Base-by-base conservation (phyloP, 495 filamentous ascomycete species). In the Hyaloscypha finlandica region DNA sequence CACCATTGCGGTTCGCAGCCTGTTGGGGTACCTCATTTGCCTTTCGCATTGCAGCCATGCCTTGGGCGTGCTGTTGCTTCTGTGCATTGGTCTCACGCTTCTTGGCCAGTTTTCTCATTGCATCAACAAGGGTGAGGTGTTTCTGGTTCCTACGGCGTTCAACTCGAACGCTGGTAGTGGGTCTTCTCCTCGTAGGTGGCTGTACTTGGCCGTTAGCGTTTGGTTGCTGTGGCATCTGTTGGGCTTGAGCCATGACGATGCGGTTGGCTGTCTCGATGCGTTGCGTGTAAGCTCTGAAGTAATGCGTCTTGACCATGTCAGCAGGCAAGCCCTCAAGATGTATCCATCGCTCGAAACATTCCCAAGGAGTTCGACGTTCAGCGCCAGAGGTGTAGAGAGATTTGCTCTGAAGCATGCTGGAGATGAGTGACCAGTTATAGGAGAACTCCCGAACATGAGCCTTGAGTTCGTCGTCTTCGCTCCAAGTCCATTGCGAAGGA, bases 331-430 rank as follows among this genome's bases (percentile, higher is more conserved):
- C 92, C 78, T 97, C 95, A 11, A 98, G 79, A 63, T 89, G 86
- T 19, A 97, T 87, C 93, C 94, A 98, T 45, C 96, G 88, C 75
- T 99, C 95, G 72, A 98, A 99, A 73, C 95, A 99, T 78, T 99
- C 95, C 95, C 95, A 99, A 6, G 95, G 94, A 4, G 96, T 98
- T 59, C 95, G 85, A 63, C 95, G 87, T 73, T 97, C 96, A 12
- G 92, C 86, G 16, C 91, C 90, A 57, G 94, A 93, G 29, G 89
- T 86, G 73, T 90, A 96, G 35, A 85, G 69, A 4, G 92, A 95
- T 56, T 86, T 84, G n/a, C 87, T 83, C 0, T 86, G 84, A 51
- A 97, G 79, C 67, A 92, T 89, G 67, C 83, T 89, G 6, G 92
- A 90, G 56, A 98, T 96, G 8, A 99, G 81, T 12, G 93, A 92